phyloP scores from a whole-genome alignment of 495 filamentous ascomycete species.

The Penicillium malachiteum region DNA sequence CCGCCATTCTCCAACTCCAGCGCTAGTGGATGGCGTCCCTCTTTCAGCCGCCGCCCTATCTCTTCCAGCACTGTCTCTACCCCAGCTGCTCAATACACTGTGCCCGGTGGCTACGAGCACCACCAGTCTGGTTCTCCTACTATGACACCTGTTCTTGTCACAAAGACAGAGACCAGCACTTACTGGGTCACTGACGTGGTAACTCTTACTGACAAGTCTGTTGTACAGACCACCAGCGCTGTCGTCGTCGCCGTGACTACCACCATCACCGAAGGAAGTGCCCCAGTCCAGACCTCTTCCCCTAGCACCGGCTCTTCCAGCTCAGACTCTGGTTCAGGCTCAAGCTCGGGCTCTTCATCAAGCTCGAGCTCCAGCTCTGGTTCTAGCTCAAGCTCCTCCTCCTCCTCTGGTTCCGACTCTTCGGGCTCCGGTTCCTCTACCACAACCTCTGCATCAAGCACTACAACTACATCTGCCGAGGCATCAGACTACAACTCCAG shows the following conservation, averaged over 20 bases:
- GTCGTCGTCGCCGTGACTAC: constrained; percentile 19
- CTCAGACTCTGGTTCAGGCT: constrained; percentile 4
- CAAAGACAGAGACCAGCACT: constrained; percentile 19
- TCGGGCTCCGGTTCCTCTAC: constrained; percentile 7
- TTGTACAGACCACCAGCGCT: constrained; percentile 21
- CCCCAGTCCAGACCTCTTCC: constrained; percentile 19
- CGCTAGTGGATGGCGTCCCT: constrained; percentile 18
- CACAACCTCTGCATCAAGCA: constrained; percentile 6
- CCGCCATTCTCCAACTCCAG: constrained; percentile 18
- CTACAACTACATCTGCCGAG: constrained; percentile 2
- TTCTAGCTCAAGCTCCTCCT: constrained; percentile 6
- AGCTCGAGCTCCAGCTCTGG: constrained; percentile 6
- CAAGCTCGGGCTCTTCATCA: background rate
- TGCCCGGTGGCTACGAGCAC: constrained; percentile 7
- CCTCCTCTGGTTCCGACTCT: constrained; percentile 4
- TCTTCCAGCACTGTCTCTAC: constrained; percentile 4
- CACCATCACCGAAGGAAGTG: constrained; percentile 11
- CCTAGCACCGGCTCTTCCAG: constrained; percentile 13
- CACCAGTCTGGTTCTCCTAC: constrained; percentile 5
- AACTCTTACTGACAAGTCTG: constrained; percentile 22
- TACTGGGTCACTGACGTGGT: constrained; percentile 15
- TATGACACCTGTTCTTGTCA: constrained; percentile 8
- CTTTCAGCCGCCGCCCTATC: constrained; percentile 13
- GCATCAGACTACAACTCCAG: constrained; percentile 18
- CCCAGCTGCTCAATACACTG: background rate